These are phyloP conservation scores for Rachicladosporium sp. DNA, from an alignment of 2,329 filamentous ascomycete genomes.

Conservation along the genomic window DNA sequence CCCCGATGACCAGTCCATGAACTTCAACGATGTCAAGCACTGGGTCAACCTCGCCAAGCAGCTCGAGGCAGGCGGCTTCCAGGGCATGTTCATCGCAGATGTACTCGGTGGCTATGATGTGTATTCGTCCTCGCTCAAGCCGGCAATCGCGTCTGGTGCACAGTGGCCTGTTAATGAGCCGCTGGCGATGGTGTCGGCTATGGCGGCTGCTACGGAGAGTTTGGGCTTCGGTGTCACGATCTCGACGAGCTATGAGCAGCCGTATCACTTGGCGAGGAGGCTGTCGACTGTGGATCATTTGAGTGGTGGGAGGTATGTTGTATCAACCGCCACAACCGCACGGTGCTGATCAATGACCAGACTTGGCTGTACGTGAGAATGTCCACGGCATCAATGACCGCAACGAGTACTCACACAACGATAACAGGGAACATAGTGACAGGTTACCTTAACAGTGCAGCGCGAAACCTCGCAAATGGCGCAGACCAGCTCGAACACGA, in stretches of 20 bases:
- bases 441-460: slow-evolving; percentile 54
- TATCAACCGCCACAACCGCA: too few species aligned
- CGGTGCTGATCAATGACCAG: too few species aligned
- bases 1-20: slow-evolving; percentile 49
- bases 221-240: slow-evolving; percentile 59
- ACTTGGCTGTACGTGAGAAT: slow-evolving; percentile 1
- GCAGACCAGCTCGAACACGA: slow-evolving; percentile 50
- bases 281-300: slow-evolving; percentile 56
- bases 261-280: slow-evolving; percentile 53
- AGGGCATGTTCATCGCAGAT: slow-evolving; percentile 56
- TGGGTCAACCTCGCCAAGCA: slow-evolving; percentile 50
- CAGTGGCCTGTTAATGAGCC: slow-evolving; percentile 65
- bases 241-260: slow-evolving; percentile 56
- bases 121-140: slow-evolving; percentile 49
- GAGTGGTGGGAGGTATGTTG: slow-evolving; percentile 50
- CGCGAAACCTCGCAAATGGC: slow-evolving; percentile 46
- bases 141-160: slow-evolving; percentile 49
- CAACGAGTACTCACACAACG: too few species aligned
- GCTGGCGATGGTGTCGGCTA: slow-evolving; percentile 48
- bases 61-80: slow-evolving; percentile 50
- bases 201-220: slow-evolving; percentile 54
- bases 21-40: slow-evolving; percentile 49
- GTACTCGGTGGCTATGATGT: slow-evolving; percentile 57
- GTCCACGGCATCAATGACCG: too few species aligned
- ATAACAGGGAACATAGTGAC: slow-evolving; percentile 47